Percentiles rank a stretch among this genome's conserved stretches.
These are phyloP conservation scores for Inga leiocalycina DNA, from an alignment of 306 rosid genomes.

Conservation along the genomic window DNA sequence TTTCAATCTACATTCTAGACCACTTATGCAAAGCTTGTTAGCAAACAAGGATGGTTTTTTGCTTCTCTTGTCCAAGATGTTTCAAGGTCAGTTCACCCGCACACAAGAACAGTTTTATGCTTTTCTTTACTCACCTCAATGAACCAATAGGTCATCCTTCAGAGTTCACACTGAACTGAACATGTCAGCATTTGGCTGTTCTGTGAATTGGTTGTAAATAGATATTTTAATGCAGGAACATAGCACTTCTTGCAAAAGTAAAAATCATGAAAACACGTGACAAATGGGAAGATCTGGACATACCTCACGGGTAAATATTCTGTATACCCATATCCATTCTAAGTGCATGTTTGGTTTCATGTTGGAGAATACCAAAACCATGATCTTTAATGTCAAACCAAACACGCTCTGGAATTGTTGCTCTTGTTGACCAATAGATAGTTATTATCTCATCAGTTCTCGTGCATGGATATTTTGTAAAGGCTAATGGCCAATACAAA, in stretches of 20 bases:
- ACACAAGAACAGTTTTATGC: slow-evolving; percentile 27
- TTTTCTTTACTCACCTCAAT: slow-evolving; percentile 3
- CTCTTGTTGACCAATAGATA: slow-evolving; percentile 21
- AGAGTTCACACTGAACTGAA: background rate
- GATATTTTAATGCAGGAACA: slow-evolving; percentile 58
- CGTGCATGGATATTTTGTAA: background rate
- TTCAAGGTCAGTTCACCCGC: slow-evolving; percentile 56
- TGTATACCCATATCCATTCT: background rate
- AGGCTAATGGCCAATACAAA: too few species aligned
- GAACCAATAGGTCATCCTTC: slow-evolving; percentile 24
- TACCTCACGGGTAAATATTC: slow-evolving; percentile 67
- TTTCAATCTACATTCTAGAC: slow-evolving; percentile 49
- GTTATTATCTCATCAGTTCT: slow-evolving; percentile 9
- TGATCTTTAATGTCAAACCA: background rate
- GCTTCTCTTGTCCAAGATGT: slow-evolving; percentile 68
- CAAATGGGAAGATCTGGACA: slow-evolving; percentile 70
- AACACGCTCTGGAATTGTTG: background rate
- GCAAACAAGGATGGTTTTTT: slow-evolving; percentile 90
- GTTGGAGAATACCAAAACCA: background rate
- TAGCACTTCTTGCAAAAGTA: slow-evolving; percentile 81
- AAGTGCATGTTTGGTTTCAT: background rate
- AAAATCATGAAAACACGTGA: slow-evolving; percentile 61
- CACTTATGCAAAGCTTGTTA: slow-evolving; percentile 84
- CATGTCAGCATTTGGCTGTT: background rate
- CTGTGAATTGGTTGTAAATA: slow-evolving; percentile 20